A percentile compares a stretch with the other conserved stretches of the same genome.
Evolutionary conservation across 2,329 filamentous ascomycete species (phyloP).

Genomic region (Alternaria burnsii): DNA sequence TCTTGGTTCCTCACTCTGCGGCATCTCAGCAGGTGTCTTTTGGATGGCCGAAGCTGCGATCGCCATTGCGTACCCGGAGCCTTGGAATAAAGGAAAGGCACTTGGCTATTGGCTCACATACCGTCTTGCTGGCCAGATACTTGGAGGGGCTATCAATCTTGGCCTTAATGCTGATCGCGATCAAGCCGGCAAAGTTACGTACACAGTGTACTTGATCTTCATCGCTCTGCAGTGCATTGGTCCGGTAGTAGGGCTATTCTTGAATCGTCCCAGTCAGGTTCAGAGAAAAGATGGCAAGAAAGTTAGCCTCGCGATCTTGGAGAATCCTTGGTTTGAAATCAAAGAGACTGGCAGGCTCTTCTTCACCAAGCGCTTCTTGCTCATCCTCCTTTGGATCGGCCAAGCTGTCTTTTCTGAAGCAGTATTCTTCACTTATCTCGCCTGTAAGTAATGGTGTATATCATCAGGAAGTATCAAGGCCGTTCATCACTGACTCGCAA

Average conservation of each 20-base stretch:
- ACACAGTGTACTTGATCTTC: constrained; percentile 73
- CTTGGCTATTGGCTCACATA: constrained; percentile 74
- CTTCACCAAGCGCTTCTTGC: constrained; percentile 67
- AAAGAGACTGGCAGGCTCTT: constrained; percentile 67
- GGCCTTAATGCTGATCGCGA: constrained; percentile 68
- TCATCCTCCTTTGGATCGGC: constrained; percentile 73
- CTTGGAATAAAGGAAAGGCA: constrained; percentile 55
- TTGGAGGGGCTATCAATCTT: constrained; percentile 76
- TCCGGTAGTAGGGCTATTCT: constrained; percentile 69
- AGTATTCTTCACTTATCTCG: neutral
- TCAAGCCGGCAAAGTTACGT: constrained; percentile 71
- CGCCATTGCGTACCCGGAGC: constrained; percentile 75
- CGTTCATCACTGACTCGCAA: neutral
- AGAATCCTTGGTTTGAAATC: constrained; percentile 67
- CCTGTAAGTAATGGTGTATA: neutral
- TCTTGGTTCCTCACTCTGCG: constrained; percentile 73
- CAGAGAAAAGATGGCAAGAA: constrained; percentile 71
- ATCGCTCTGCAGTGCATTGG: constrained; percentile 74
- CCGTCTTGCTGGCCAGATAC: constrained; percentile 70
- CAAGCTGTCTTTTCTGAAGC: constrained; percentile 67
- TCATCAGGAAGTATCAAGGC: neutral
- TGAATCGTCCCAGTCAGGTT: constrained; percentile 69
- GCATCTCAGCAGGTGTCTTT: constrained; percentile 75
- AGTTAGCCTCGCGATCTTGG: constrained; percentile 66
- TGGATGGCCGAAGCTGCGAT: constrained; percentile 81